Percentiles rank a stretch among this genome's conserved stretches.
phyloP scores from a whole-genome alignment of 2,329 filamentous ascomycete species.

The Pestalotiopsis fici region DNA sequence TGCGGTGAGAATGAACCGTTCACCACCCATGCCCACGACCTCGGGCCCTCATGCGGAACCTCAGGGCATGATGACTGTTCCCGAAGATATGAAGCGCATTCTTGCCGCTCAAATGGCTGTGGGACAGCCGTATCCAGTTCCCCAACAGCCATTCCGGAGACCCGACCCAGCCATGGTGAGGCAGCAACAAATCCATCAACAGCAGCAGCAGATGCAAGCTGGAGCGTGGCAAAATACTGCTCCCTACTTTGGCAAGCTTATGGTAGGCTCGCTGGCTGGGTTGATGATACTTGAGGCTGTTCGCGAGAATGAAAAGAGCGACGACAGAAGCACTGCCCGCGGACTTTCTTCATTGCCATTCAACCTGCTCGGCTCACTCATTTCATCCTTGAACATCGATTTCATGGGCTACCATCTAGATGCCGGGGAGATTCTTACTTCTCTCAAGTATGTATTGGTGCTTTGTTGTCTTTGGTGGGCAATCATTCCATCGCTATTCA shows the following conservation, averaged over 20 bases:
- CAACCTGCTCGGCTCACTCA: constrained; percentile 52
- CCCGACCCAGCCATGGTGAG: constrained; percentile 47
- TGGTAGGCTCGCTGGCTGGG: constrained; percentile 89
- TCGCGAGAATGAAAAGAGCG: constrained; percentile 64
- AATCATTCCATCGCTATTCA: constrained; percentile 55
- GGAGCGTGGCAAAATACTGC: constrained; percentile 54
- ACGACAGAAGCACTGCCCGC: constrained; percentile 63
- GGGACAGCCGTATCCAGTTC: constrained; percentile 52
- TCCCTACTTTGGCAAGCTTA: constrained; percentile 73
- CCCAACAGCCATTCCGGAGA: constrained; percentile 35
- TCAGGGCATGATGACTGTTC: constrained; percentile 65
- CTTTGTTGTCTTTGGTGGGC: constrained; percentile 56
- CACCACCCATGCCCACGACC: constrained; percentile 42
- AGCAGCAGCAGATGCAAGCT: constrained; percentile 49
- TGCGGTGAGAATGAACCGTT: constrained; percentile 40
- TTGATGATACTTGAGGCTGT: constrained; percentile 90
- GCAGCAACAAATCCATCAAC: constrained; percentile 52
- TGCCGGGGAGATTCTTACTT: constrained; percentile 45
- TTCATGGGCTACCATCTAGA: constrained; percentile 55
- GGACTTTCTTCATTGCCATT: constrained; percentile 68
- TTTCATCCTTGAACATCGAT: constrained; percentile 50
- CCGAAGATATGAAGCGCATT: constrained; percentile 66
- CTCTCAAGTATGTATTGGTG: constrained; percentile 54
- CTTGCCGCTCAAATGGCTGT: constrained; percentile 57
- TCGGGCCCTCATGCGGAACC: constrained; percentile 35